Evolutionary conservation across 495 filamentous ascomycete species (phyloP), one percentile per base, ranked within the genome.

Genomic region (Evansstolkia leycettana): DNA sequence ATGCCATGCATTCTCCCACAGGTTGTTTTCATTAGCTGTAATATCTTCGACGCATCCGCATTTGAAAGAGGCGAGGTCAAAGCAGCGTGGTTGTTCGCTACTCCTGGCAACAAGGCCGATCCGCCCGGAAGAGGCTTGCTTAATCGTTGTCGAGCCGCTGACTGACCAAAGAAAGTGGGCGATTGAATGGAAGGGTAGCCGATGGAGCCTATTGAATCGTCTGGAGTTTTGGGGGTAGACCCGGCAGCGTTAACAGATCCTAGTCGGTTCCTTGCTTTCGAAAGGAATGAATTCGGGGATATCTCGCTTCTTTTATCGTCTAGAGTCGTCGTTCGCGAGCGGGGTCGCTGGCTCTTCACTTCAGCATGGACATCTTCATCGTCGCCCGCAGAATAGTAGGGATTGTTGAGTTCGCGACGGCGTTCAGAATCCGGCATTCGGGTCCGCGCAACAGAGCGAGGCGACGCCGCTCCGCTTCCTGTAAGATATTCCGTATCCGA

Each of bases 11-110:
- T 73, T 35, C 69, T 53, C 27, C 69, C 69, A 49, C 67, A 70
- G 2, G 69, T 73, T n/a, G 64, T 69, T 38, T 73, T 73, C 69
- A 73, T 73, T 31, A 71, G 39, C 38, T 72, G 49, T 46, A 78
- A 37, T 17, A 70, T 67, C 39, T 70, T 68, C 20, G 65, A 60
- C 13, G 64, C 54, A 47, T 72, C 66, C 16, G 60, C 56, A 39
- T 62, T 62, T 4, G 66, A 64, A 10, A 60, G 50, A 24, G 60
- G 65, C 2, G 83, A 84, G 16, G 71, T 70, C 47, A 75, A 61
- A 18, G 64, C 51, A 14, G 52, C 52, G 40, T 55, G 65, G 41
- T 46, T 56, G 29, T 41, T 39, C 20, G 47, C 47, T 40, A 51
- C 45, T 29, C 53, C 37, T 17, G 46, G 51, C 23, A 48, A 43